Percentiles rank a stretch among this genome's conserved stretches.
Evolutionary conservation across 257 asterid genomes (phyloP).

Genomic region (Salvia miltiorrhiza): DNA sequence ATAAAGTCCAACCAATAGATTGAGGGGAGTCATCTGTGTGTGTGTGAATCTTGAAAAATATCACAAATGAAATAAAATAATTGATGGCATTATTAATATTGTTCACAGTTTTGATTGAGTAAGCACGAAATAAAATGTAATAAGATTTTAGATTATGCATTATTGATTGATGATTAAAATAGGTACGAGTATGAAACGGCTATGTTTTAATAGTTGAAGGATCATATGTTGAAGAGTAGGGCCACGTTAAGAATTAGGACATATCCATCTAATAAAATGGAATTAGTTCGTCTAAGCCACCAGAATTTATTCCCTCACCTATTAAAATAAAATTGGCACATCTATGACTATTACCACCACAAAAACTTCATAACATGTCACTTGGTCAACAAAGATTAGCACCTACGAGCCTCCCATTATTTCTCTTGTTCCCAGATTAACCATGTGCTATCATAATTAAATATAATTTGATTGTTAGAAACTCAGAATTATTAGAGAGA

Average conservation of each 20-base stretch:
- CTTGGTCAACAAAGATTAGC: conserved; percentile 30
- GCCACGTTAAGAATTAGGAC: conserved; percentile 24
- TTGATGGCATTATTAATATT: no score
- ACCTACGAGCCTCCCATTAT: conserved; percentile 8
- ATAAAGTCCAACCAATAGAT: no score
- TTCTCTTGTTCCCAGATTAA: neutral
- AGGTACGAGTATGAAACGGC: neutral
- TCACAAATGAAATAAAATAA: no score
- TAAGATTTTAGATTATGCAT: neutral
- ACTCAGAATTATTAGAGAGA: neutral
- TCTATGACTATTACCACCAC: conserved; percentile 18
- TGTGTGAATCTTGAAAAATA: no score
- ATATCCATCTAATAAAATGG: conserved; percentile 12
- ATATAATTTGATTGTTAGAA: neutral
- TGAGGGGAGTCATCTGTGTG: no score
- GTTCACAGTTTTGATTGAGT: neutral
- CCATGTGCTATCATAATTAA: conserved; percentile 21
- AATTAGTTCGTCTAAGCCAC: conserved; percentile 19
- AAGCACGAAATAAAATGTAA: neutral
- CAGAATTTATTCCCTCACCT: conserved; percentile 10
- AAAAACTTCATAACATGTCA: conserved; percentile 25
- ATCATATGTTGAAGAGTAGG: conserved; percentile 15
- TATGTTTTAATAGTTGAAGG: neutral
- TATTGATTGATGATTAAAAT: neutral
- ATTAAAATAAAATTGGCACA: conserved; percentile 12